phyloP scores from a whole-genome alignment of 495 filamentous ascomycete genomes.

The Penicillium tannophilum region DNA sequence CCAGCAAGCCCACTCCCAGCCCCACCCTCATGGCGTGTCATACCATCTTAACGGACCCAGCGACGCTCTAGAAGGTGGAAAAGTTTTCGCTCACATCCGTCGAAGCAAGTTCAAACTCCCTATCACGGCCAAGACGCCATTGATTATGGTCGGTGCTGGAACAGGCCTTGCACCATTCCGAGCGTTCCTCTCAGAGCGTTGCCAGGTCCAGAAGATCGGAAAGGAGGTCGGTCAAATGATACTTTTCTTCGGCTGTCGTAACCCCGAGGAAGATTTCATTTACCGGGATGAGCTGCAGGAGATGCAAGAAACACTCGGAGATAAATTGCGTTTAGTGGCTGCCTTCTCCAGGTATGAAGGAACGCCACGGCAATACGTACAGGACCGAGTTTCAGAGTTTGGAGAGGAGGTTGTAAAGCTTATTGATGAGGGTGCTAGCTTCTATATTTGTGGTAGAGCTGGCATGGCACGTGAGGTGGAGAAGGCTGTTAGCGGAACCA shows the following conservation, averaged over 20 bases:
- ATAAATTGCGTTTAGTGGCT: constrained; percentile 32
- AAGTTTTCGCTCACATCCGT: constrained; percentile 45
- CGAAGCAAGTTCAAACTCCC: constrained; percentile 52
- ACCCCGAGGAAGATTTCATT: constrained; percentile 43
- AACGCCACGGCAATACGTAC: constrained; percentile 36
- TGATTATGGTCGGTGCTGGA: constrained; percentile 51
- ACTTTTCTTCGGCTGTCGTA: constrained; percentile 51
- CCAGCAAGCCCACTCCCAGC: constrained; percentile 21
- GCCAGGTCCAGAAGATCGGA: constrained; percentile 40
- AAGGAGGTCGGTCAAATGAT: constrained; percentile 41
- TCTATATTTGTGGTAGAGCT: constrained; percentile 55
- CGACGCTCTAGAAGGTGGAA: constrained; percentile 27
- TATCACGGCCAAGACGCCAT: constrained; percentile 27
- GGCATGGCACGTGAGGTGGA: constrained; percentile 55
- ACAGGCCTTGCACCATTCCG: constrained; percentile 53
- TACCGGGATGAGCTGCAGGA: constrained; percentile 43
- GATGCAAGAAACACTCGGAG: constrained; percentile 26
- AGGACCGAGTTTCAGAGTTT: constrained; percentile 42
- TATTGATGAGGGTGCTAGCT: constrained; percentile 41
- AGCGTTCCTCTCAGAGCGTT: constrained; percentile 48
- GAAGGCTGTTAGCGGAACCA: constrained; percentile 33
- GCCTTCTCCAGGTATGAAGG: constrained; percentile 36
- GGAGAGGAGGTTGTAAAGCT: constrained; percentile 36
- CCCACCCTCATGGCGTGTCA: constrained; percentile 32
- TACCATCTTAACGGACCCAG: constrained; percentile 40